Base-by-base conservation (phyloP, 2,329 filamentous ascomycete species). In the Botryosphaeria agaves region DNA sequence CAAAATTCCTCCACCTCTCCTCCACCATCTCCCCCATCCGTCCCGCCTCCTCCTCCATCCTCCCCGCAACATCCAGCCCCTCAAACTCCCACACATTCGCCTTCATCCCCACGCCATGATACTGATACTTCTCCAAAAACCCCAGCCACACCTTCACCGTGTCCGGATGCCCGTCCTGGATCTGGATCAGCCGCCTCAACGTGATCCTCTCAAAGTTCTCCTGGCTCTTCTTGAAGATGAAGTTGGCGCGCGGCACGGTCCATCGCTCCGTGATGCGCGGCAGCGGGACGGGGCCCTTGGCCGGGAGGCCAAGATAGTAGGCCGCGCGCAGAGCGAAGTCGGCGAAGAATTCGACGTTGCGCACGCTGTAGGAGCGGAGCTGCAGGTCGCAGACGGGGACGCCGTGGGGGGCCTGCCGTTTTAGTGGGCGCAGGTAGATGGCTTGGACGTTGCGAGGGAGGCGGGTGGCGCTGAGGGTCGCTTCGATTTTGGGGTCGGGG, bases 101-200 rank as follows among this genome's bases (percentile, higher is more conserved):
- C 66, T 98, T 98, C 84, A 98, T 91, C 45, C 89, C 89, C 24
- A 95, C 76, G n/a, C 89, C 89, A 42, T 91, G 81, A 51, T 89
- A 92, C 25, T 84, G 81, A 49, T 94, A 78, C 57, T 92, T 92
- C 47, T 80, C 72, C 48, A 98, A 53, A 49, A 92, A 95, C 0
- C 83, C 84, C 34, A 98, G 61, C 89, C 89, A 98, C 17, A 85
- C 55, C 54, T 91, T 78, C 20, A 98, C 84, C 1, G 74, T 76
- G 51, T 94, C 82, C 1, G 84, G 75, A 46, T 94, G 68, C 0
- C 84, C 89, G 47, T 95, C 89, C 40, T 82, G 77, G 47, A 98
- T 89, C 56, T 93, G 84, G 31, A 98, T 84, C 44, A 94, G 54
- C 9, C 89, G 66, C 32, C 85, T 71, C 44, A 85, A 56, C 1